Evolutionary conservation across 176 grass and related monocot genomes (phyloP).

Genomic region (Oryza brachyantha): DNA sequence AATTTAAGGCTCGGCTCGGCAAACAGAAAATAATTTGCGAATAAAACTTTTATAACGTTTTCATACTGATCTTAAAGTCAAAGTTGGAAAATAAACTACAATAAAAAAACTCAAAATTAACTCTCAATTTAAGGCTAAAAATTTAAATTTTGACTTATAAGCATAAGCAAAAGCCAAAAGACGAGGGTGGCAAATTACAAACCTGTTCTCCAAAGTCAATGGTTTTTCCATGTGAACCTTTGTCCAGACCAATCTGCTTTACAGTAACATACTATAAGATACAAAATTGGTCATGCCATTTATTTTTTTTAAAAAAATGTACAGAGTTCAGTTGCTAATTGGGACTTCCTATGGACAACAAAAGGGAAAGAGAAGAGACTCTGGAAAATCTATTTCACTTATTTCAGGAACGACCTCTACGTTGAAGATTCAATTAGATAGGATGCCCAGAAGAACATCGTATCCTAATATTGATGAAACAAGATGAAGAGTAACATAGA

Average conservation of each 20-base stretch:
- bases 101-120: no score
- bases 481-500: not conserved
- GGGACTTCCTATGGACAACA: not conserved
- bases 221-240: constrained; percentile 71
- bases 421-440: no score
- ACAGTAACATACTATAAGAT: not conserved
- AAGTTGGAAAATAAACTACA: no score
- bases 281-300: not conserved
- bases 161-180: no score
- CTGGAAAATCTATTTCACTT: not conserved
- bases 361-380: not conserved
- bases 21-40: no score
- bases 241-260: constrained; percentile 83
- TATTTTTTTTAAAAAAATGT: not conserved
- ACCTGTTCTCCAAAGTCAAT: constrained; percentile 82
- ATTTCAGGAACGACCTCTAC: not conserved
- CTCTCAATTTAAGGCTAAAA: no score
- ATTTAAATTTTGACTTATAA: no score
- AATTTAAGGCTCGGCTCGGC: no score
- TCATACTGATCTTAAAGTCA: no score
- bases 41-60: no score
- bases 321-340: not conserved
- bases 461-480: not conserved
- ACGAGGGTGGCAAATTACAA: constrained; percentile 18
- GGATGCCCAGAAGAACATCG: not conserved